Evolutionary conservation across 495 filamentous ascomycete species (phyloP).

Genomic region (Paragyromitra xinjiangensis): DNA sequence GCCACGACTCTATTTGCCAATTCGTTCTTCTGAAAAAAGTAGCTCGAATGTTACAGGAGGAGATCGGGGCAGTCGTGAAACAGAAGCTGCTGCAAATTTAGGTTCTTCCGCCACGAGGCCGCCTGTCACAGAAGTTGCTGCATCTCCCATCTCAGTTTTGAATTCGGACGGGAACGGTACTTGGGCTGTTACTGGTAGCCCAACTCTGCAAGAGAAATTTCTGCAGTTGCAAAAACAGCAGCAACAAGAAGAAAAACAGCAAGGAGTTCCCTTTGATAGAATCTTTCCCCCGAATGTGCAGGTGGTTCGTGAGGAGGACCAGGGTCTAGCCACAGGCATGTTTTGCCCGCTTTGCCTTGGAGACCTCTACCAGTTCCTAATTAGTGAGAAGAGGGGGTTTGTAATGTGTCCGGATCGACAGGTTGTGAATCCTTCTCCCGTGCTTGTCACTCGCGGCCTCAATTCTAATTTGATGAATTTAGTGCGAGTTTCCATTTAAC

Average conservation of each 20-base stretch:
- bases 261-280: slow-evolving; percentile 10
- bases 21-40: not conserved
- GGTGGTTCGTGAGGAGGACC: slow-evolving; percentile 23
- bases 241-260: not conserved
- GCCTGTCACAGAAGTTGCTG: not conserved
- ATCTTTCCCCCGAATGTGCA: slow-evolving; percentile 10
- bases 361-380: slow-evolving; percentile 33
- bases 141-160: not conserved
- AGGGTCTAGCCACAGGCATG: slow-evolving; percentile 38
- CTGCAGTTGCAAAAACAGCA: not conserved
- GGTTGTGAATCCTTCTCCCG: not conserved
- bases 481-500: slow-evolving; percentile 42
- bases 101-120: not conserved
- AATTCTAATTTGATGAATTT: slow-evolving; percentile 5
- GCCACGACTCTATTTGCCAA: slow-evolving; percentile 17
- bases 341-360: slow-evolving; percentile 37
- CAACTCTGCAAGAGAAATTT: not conserved
- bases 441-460: not conserved
- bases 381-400: slow-evolving; percentile 37
- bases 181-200: not conserved
- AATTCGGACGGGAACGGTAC: not conserved
- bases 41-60: not conserved
- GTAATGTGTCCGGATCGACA: slow-evolving; percentile 35
- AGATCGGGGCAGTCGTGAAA: not conserved
- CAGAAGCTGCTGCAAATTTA: not conserved